Percentiles rank a stretch among this genome's conserved stretches.
Conservation (phyloP, 2,329 filamentous ascomycete species). For the Sclerotiophoma versabilis region DNA sequence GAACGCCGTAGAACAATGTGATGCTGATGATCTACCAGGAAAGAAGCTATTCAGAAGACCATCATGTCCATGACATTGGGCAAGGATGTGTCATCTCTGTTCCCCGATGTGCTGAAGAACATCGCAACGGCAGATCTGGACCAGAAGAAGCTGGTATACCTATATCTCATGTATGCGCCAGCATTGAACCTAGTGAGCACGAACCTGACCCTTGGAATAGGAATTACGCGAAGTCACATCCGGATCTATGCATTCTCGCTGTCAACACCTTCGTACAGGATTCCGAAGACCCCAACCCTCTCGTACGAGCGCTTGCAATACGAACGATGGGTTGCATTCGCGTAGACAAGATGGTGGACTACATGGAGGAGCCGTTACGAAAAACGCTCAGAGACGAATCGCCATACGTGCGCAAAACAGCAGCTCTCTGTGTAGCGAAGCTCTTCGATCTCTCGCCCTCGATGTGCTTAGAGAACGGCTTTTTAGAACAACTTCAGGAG, state of each 20-base stretch:
- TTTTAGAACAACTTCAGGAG: slow-evolving; percentile 91
- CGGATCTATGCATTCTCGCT: slow-evolving; percentile 96
- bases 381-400: slow-evolving; percentile 98
- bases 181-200: background rate
- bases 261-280: slow-evolving; percentile 99
- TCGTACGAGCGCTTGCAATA: slow-evolving; percentile 93
- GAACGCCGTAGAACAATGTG: background rate
- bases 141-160: slow-evolving; percentile 99
- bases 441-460: slow-evolving; percentile 92
- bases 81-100: slow-evolving; percentile 96
- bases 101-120: slow-evolving; percentile 98
- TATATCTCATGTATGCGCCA: slow-evolving; percentile 79
- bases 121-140: slow-evolving; percentile 94
- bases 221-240: slow-evolving; percentile 99
- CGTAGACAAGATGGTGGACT: slow-evolving; percentile 99
- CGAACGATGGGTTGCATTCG: slow-evolving; percentile 98
- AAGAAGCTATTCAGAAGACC: slow-evolving; percentile 98
- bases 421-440: slow-evolving; percentile 96
- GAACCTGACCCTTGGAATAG: slow-evolving; percentile 55
- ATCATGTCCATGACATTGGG: slow-evolving; percentile 99
- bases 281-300: slow-evolving; percentile 95
- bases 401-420: slow-evolving; percentile 97
- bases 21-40: slow-evolving; percentile 62
- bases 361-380: slow-evolving; percentile 96
- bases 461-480: slow-evolving; percentile 96